Percentiles rank a stretch among this genome's conserved stretches.
phyloP scores from a whole-genome alignment of 306 rosid genomes.

The Inga oerstediana region DNA sequence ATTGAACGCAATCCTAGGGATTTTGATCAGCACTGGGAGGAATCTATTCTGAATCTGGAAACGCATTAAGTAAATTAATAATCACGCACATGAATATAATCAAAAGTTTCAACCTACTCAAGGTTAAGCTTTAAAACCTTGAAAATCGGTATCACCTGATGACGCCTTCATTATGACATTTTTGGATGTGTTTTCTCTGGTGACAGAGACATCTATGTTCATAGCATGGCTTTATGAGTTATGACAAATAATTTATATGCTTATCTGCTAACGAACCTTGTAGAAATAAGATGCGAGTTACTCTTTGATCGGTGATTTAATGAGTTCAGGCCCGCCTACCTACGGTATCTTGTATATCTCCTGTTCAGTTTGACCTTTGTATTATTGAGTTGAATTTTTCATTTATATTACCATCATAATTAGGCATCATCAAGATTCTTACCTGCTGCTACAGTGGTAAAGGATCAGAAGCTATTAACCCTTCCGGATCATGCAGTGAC shows the following conservation, averaged over 20 bases:
- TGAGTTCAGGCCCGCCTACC: conserved; percentile 32
- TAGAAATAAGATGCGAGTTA: conserved; percentile 19
- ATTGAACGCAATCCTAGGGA: conserved; percentile 23
- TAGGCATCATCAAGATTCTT: conserved; percentile 28
- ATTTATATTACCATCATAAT: conserved; percentile 24
- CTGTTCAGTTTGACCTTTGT: conserved; percentile 18
- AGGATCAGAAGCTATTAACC: conserved; percentile 12
- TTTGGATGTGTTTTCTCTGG: conserved; percentile 22
- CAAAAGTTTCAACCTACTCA: conserved; percentile 37
- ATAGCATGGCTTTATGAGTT: conserved; percentile 25
- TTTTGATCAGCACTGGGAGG: conserved; percentile 13
- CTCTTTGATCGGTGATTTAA: conserved; percentile 25
- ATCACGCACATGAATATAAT: conserved; percentile 35
- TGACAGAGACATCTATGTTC: conserved; percentile 36
- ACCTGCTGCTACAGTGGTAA: conserved; percentile 17
- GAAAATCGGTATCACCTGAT: conserved; percentile 46
- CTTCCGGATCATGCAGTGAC: conserved; percentile 10
- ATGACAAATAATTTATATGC: conserved; percentile 22
- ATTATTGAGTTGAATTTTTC: conserved; percentile 23
- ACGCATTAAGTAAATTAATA: conserved; percentile 32
- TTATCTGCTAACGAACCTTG: conserved; percentile 17
- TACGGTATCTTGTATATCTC: conserved; percentile 13
- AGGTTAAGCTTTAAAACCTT: conserved; percentile 31
- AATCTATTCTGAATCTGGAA: conserved; percentile 30
- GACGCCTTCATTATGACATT: conserved; percentile 37